Evolutionary conservation across 257 asterid genomes (phyloP), one percentile per base, ranked within the genome.

Genomic region (Penstemon eatonii): DNA sequence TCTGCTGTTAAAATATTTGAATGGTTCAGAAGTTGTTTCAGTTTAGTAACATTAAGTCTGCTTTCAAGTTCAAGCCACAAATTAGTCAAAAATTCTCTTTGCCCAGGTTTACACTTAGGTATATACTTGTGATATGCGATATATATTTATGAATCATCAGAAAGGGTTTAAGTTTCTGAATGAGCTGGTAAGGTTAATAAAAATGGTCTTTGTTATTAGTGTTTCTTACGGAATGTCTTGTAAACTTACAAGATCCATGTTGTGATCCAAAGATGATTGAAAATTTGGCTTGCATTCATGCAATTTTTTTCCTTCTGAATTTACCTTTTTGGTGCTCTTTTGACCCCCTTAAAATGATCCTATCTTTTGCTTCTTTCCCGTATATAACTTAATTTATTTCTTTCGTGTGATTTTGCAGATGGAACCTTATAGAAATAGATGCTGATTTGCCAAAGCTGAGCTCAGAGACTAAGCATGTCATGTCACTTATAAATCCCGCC

Each of bases 351-450:
- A 5, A 10, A 10, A 36, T 54, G 56, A 56, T 50, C 15, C 40
- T 8, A 18, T 66, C 15, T 53, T 18, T 60, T 49, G 2, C 15
- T 13, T 18, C 19, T 36, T 41, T 3, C 15, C 38, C 7, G 4
- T 63, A 25, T 57, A 43, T 49, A 8, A 3, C 41, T 39, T 13
- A 0, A 52, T 39, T 42, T 40, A 18, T 54, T 57, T 7, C 46
- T 66, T 66, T 51, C 25, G 56, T 69, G 76, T 50, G 69, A 72
- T 63, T 57, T 37, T 82, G 75, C 94, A 93, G 99, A 81, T 90
- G 99, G 99, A 93, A 88, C 81, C 96, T 90, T 72, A 78, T 93
- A 59, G 97, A 93, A 80, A 87, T 90, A 78, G 91, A 90, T 77
- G 95, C 99, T 58, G 92, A 90, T 73, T 85, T 93, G 66, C 76